phyloP scores from a whole-genome alignment of 768 basidiomycete genomes.

The Cystobasidium tubakii region DNA sequence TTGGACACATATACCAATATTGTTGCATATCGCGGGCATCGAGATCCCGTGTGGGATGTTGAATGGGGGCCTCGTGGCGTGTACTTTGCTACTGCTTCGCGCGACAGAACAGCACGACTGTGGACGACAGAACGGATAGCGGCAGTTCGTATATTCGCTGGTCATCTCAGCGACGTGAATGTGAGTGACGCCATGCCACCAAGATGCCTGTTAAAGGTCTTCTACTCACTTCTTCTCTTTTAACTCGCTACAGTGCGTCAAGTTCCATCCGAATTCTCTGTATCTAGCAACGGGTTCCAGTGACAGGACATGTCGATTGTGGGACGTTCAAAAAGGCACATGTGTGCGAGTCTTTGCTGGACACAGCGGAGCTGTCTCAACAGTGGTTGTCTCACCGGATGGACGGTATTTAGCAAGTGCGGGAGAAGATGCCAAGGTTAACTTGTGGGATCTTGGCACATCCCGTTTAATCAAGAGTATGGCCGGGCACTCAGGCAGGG shows the following conservation, averaged over 20 bases:
- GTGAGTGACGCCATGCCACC: conserved; percentile 55
- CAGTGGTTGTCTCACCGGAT: conserved; percentile 84
- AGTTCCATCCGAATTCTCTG: conserved; percentile 94
- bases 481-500: conserved; percentile 81
- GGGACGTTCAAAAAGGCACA: conserved; percentile 94
- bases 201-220: background rate
- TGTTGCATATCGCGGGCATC: conserved; percentile 88
- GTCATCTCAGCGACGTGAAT: conserved; percentile 93
- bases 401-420: conserved; percentile 89
- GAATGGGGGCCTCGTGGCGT: conserved; percentile 97
- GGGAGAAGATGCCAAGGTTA: conserved; percentile 85
- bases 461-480: conserved; percentile 92
- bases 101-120: conserved; percentile 86
- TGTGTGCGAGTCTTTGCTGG: conserved; percentile 94
- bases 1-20: conserved; percentile 89
- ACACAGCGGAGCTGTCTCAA: conserved; percentile 80
- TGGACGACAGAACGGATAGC: conserved; percentile 91
- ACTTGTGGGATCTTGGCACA: conserved; percentile 94
- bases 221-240: background rate
- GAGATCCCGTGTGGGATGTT: conserved; percentile 97
- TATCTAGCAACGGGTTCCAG: conserved; percentile 95
- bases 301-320: conserved; percentile 89
- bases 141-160: conserved; percentile 84
- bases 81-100: conserved; percentile 94
- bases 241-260: conserved; percentile 62